Evolutionary conservation across 805 yeast genomes (phyloP).

Genomic region (Candida wancherniae): DNA sequence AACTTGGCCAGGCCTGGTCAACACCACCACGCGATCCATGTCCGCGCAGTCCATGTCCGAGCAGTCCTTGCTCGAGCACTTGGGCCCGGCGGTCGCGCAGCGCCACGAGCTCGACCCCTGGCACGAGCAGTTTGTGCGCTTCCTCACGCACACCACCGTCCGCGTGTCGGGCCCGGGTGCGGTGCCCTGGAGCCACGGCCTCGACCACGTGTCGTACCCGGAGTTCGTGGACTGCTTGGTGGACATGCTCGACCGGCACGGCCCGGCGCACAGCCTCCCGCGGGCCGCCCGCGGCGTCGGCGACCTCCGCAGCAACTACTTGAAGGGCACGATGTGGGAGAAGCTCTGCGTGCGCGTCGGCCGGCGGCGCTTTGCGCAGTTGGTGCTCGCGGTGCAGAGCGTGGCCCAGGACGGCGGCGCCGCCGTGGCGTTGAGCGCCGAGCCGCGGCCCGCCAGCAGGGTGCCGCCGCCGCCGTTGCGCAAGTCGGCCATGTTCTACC

Average conservation of each 20-base stretch:
- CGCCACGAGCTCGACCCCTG: conserved; percentile 2
- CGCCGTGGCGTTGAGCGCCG: no score
- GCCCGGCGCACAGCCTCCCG: no score
- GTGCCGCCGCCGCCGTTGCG: no score
- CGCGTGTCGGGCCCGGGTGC: neutral
- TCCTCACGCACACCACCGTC: conserved; percentile 1
- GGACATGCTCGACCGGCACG: no score
- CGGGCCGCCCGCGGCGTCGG: conserved; percentile 3
- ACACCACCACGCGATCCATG: no score
- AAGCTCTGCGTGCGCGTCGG: conserved; percentile 39
- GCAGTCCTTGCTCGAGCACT: conserved; percentile 3
- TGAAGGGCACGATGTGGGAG: conserved; percentile 46
- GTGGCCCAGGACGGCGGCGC: no score
- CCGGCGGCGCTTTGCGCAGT: conserved; percentile 29
- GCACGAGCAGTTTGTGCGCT: conserved; percentile 1
- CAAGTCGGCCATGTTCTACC: no score
- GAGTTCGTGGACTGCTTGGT: conserved; percentile 3
- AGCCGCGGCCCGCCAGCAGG: no score
- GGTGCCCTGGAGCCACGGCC: conserved; percentile 1
- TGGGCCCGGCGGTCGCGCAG: conserved; percentile 1
- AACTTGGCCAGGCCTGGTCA: no score
- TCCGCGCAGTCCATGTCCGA: conserved; percentile 7
- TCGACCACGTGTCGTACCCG: neutral
- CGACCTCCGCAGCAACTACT: conserved; percentile 29
- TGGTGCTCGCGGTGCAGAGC: conserved; percentile 27